Evolutionary conservation across 2,329 filamentous ascomycete species (phyloP).

Genomic region (Metarhizium anisopliae): DNA sequence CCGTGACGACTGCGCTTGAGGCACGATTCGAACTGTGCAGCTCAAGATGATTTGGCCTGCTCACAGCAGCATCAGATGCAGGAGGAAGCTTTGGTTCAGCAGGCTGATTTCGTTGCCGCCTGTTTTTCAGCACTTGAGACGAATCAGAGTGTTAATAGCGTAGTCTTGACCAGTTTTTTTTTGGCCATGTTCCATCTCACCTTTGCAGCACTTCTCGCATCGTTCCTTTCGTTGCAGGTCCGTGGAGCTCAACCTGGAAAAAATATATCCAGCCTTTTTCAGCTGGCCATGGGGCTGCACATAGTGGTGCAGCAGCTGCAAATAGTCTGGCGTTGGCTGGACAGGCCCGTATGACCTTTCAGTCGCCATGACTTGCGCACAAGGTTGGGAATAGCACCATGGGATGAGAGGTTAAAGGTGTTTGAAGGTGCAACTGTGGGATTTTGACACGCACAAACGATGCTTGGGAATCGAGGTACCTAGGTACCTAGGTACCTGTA

Average conservation of each 20-base stretch:
- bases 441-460: no score
- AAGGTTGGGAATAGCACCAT: not conserved
- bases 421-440: no score
- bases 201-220: constrained; percentile 18
- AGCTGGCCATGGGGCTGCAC: constrained; percentile 12
- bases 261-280: constrained; percentile 17
- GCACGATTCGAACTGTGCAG: not conserved
- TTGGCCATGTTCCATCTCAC: constrained; percentile 7
- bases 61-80: not conserved
- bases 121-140: not conserved
- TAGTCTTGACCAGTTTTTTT: not conserved
- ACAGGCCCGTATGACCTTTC: constrained; percentile 9
- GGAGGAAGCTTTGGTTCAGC: not conserved
- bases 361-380: not conserved
- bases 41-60: not conserved
- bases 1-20: not conserved
- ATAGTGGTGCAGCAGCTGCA: constrained; percentile 11
- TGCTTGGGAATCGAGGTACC: not conserved
- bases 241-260: constrained; percentile 13
- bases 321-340: constrained; percentile 11
- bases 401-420: not conserved
- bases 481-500: not conserved
- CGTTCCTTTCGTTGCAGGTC: constrained; percentile 23
- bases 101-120: not conserved
- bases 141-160: not conserved